Conservation (phyloP, 2,329 filamentous ascomycete genomes). For the Verticillium albo-atrum region DNA sequence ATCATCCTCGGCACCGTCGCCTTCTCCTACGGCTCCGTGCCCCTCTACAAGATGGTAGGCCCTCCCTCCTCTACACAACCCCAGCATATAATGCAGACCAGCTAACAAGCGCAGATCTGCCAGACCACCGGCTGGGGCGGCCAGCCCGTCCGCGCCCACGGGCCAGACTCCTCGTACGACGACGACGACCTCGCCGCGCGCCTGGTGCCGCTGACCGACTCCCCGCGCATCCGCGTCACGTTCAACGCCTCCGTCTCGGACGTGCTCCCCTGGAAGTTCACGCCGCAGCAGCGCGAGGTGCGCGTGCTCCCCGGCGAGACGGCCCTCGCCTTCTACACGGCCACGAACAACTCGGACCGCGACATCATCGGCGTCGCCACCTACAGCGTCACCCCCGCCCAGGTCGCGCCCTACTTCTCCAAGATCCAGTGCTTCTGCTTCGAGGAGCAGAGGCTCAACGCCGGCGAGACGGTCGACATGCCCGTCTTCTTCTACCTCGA, state of each 20-base stretch:
- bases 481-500: slow-evolving; percentile 99
- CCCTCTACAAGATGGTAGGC: slow-evolving; percentile 78
- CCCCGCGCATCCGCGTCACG: slow-evolving; percentile 85
- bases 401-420: slow-evolving; percentile 96
- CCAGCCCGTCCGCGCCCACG: slow-evolving; percentile 80
- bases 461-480: slow-evolving; percentile 98
- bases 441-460: slow-evolving; percentile 90
- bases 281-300: slow-evolving; percentile 93
- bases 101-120: slow-evolving; percentile 56
- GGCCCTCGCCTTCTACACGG: slow-evolving; percentile 94
- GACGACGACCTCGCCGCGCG: slow-evolving; percentile 66
- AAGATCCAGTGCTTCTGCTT: slow-evolving; percentile 99
- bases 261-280: slow-evolving; percentile 94
- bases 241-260: slow-evolving; percentile 96
- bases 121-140: slow-evolving; percentile 88
- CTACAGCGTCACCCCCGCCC: slow-evolving; percentile 92
- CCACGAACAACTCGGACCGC: slow-evolving; percentile 81
- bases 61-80: not conserved
- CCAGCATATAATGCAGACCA: slow-evolving; percentile 11
- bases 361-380: slow-evolving; percentile 98
- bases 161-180: slow-evolving; percentile 35
- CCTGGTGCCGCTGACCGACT: slow-evolving; percentile 73
- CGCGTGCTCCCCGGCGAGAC: slow-evolving; percentile 94
- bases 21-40: slow-evolving; percentile 77
- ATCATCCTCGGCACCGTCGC: slow-evolving; percentile 76